These are phyloP conservation scores for Eucalyptus tenuipes DNA, from an alignment of 345 rosid species.

Conservation along the genomic window DNA sequence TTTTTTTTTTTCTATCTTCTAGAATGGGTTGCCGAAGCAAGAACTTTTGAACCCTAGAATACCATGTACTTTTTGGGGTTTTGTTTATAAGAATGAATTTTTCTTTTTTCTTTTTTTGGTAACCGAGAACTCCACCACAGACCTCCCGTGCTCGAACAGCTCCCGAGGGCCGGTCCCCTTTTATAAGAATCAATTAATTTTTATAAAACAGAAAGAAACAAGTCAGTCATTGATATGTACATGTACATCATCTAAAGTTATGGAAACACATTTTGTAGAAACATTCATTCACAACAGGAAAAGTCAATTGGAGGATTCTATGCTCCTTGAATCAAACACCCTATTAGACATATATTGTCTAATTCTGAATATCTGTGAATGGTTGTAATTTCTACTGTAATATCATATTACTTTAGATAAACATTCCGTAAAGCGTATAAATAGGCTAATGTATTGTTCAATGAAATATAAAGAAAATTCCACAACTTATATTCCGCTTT, in stretches of 20 bases:
- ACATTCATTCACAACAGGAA: not conserved
- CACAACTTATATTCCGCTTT: too few relatives aligned
- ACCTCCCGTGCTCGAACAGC: too few relatives aligned
- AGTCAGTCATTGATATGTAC: not conserved
- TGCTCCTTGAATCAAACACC: not conserved
- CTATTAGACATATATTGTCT: too few relatives aligned
- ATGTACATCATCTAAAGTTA: not conserved
- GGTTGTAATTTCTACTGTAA: too few relatives aligned
- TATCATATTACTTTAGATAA: too few relatives aligned
- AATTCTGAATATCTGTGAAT: too few relatives aligned
- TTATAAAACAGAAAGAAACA: not conserved
- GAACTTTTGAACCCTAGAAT: not conserved
- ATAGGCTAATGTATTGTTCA: too few relatives aligned
- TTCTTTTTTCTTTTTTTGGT: too few relatives aligned
- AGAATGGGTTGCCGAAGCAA: not conserved
- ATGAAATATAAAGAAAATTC: too few relatives aligned
- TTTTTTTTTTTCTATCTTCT: not conserved
- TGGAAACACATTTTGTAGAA: not conserved
- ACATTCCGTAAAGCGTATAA: too few relatives aligned
- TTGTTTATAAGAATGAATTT: not conserved
- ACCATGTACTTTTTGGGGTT: not conserved
- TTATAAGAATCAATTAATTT: not conserved
- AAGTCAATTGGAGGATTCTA: not conserved
- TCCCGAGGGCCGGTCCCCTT: too few relatives aligned
- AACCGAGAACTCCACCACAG: too few relatives aligned